phyloP scores from a whole-genome alignment of 1,139 yeast genomes.

The Yamadazyma siamensis region DNA sequence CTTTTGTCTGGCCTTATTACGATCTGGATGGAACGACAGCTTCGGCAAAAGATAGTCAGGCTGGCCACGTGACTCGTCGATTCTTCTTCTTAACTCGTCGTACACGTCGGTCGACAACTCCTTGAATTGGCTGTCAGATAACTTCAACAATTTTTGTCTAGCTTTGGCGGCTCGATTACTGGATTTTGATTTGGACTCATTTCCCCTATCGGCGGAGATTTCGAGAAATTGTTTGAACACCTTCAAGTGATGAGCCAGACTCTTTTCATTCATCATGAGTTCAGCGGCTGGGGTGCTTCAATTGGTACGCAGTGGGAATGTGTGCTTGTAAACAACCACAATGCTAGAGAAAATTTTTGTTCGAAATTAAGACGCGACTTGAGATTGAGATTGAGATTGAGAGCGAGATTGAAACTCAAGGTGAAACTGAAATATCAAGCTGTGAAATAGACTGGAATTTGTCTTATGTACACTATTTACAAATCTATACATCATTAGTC shows the following conservation, averaged over 20 bases:
- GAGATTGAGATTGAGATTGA: too few species aligned
- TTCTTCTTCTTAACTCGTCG: slow-evolving; percentile 81
- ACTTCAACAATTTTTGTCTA: slow-evolving; percentile 75
- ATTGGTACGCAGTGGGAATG: too few species aligned
- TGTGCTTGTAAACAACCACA: too few species aligned
- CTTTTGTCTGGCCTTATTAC: slow-evolving; percentile 95
- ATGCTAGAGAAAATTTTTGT: too few species aligned
- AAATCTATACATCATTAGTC: not conserved
- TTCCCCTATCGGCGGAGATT: slow-evolving; percentile 44
- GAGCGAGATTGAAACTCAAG: too few species aligned
- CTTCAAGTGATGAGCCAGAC: slow-evolving; percentile 44
- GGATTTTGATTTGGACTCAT: slow-evolving; percentile 33
- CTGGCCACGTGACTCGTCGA: slow-evolving; percentile 50
- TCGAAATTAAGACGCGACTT: too few species aligned
- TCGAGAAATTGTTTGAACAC: slow-evolving; percentile 53
- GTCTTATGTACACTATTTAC: too few species aligned
- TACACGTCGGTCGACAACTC: slow-evolving; percentile 92
- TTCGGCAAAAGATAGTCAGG: slow-evolving; percentile 68
- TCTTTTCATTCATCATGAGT: slow-evolving; percentile 32
- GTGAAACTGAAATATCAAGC: too few species aligned
- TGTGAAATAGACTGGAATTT: too few species aligned
- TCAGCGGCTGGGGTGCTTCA: too few species aligned
- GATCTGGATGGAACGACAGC: slow-evolving; percentile 80
- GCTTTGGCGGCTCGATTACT: slow-evolving; percentile 72
- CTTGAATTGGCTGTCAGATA: slow-evolving; percentile 79